Percentiles rank a stretch among this genome's conserved stretches.
These are phyloP conservation scores for Coemansia aciculifera DNA, from an alignment of 192 early-diverging fungal genomes.

Conservation along the genomic window DNA sequence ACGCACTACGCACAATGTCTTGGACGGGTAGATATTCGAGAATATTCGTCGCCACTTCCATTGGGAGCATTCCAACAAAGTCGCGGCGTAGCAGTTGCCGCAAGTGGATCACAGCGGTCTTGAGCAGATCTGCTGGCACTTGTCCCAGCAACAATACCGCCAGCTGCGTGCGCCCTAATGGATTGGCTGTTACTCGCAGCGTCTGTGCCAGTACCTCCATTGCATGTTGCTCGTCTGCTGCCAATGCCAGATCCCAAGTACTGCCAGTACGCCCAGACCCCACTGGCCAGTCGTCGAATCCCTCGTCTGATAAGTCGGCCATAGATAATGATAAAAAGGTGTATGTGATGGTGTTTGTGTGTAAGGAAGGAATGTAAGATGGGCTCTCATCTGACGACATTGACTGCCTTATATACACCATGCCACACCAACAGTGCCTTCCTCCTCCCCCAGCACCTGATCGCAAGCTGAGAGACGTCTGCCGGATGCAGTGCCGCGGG, in stretches of 20 bases:
- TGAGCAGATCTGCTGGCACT: slow-evolving; percentile 38
- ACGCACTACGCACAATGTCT: slow-evolving; percentile 27
- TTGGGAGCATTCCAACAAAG: slow-evolving; percentile 43
- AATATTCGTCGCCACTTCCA: slow-evolving; percentile 37
- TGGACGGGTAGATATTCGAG: slow-evolving; percentile 25
- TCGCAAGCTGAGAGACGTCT: slow-evolving; percentile 2
- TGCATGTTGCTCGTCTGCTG: neutral
- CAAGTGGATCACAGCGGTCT: slow-evolving; percentile 23
- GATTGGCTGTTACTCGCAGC: slow-evolving; percentile 20
- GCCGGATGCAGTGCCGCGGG: slow-evolving; percentile 3
- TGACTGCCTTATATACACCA: neutral
- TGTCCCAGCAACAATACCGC: slow-evolving; percentile 32
- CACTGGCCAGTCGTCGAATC: slow-evolving; percentile 26
- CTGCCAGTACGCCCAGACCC: neutral
- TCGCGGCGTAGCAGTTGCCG: slow-evolving; percentile 41
- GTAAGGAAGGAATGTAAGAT: neutral
- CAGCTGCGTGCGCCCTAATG: slow-evolving; percentile 31
- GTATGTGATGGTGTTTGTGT: neutral
- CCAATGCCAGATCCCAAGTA: neutral
- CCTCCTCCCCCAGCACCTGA: slow-evolving; percentile 1
- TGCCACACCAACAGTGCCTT: neutral
- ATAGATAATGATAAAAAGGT: neutral
- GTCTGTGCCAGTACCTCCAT: slow-evolving; percentile 27
- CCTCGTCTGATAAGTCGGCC: slow-evolving; percentile 26
- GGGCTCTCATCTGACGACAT: neutral